These are phyloP conservation scores for Zea luxurians DNA, from an alignment of 176 grass and related monocot species.

Conservation along the genomic window DNA sequence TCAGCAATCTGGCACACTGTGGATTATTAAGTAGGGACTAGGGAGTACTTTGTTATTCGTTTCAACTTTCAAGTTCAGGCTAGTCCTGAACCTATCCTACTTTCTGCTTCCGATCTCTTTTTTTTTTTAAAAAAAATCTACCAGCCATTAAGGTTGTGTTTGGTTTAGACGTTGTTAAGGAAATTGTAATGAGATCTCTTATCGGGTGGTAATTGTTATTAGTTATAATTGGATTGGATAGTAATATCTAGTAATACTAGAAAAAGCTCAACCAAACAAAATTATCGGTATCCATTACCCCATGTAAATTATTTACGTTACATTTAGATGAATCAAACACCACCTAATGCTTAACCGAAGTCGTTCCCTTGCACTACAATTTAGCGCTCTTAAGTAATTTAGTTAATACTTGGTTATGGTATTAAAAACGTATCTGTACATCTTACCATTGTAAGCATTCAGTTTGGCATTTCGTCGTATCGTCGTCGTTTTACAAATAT, in stretches of 20 bases:
- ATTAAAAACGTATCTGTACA: not conserved
- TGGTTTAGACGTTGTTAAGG: too few relatives aligned
- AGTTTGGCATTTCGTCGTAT: not conserved
- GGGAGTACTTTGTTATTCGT: not conserved
- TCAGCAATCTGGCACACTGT: not conserved
- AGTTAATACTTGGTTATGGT: not conserved
- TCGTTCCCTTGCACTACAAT: not conserved
- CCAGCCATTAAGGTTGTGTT: not conserved
- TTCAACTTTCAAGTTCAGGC: not conserved
- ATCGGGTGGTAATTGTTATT: too few relatives aligned
- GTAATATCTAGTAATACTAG: too few relatives aligned
- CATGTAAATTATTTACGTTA: too few relatives aligned
- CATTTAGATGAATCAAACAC: too few relatives aligned
- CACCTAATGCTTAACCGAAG: not conserved
- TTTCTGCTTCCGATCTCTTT: not conserved
- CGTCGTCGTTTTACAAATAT: not conserved
- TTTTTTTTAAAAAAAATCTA: not conserved
- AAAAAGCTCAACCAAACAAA: too few relatives aligned
- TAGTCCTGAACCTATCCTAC: not conserved
- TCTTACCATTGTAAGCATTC: not conserved
- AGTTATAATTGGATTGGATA: too few relatives aligned
- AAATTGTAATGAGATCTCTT: too few relatives aligned
- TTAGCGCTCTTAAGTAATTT: not conserved
- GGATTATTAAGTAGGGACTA: slow-evolving; percentile 8
- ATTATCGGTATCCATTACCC: too few relatives aligned